Percentiles rank a stretch among this genome's conserved stretches.
Conservation (phyloP, 768 basidiomycete species). For the Pulveroboletus sp. region DNA sequence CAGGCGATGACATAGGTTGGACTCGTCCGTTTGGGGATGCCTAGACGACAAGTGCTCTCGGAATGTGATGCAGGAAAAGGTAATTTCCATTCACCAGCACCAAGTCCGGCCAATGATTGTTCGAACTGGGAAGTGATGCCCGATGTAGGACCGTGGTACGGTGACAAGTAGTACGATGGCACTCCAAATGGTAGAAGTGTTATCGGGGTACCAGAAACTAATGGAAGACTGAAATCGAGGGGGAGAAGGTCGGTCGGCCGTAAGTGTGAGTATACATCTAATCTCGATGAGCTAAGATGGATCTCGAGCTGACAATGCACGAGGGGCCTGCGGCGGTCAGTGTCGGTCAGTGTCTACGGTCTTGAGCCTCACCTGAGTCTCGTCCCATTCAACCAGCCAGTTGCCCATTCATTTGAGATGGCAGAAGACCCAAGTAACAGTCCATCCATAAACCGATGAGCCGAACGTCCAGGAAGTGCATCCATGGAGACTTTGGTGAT, state of each 20-base stretch:
- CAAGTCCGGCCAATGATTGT: slow-evolving; percentile 60
- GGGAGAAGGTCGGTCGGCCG: slow-evolving; percentile 57
- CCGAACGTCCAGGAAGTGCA: slow-evolving; percentile 30
- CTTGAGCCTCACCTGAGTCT: slow-evolving; percentile 41
- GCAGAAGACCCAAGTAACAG: slow-evolving; percentile 54
- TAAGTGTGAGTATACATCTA: slow-evolving; percentile 67
- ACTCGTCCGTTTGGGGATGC: slow-evolving; percentile 13
- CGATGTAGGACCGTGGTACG: slow-evolving; percentile 66
- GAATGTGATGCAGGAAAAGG: slow-evolving; percentile 2
- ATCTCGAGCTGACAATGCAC: slow-evolving; percentile 61
- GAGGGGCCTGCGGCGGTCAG: slow-evolving; percentile 46
- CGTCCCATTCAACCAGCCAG: slow-evolving; percentile 59
- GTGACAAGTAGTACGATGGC: slow-evolving; percentile 70
- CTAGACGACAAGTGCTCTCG: slow-evolving; percentile 21
- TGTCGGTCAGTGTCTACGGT: neutral
- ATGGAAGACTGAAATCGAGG: slow-evolving; percentile 39
- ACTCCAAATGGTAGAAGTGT: slow-evolving; percentile 66
- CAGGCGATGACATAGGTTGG: slow-evolving; percentile 62
- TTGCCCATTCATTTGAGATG: slow-evolving; percentile 55
- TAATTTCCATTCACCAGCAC: slow-evolving; percentile 51
- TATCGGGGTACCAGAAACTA: slow-evolving; percentile 63
- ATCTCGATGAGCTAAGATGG: slow-evolving; percentile 41
- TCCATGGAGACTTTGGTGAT: slow-evolving; percentile 44
- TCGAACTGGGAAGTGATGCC: slow-evolving; percentile 62
- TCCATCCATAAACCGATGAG: slow-evolving; percentile 55